phyloP scores from a whole-genome alignment of 2,329 filamentous ascomycete genomes.

The Monosporascus sp. region DNA sequence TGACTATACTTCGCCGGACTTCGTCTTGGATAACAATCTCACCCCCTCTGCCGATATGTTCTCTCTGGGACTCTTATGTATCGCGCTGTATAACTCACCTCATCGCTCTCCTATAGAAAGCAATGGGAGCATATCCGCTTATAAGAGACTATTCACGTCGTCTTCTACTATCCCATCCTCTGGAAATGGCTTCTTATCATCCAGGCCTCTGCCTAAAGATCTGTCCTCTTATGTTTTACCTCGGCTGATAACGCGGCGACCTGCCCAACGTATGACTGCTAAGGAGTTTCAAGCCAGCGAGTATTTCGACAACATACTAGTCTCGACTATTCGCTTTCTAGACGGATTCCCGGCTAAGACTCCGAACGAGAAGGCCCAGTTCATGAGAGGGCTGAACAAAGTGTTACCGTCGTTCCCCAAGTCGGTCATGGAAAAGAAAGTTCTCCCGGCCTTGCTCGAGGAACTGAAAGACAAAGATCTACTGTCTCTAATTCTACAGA shows the following conservation, averaged over 20 bases:
- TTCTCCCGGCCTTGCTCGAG: slow-evolving; percentile 81
- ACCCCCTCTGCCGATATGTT: slow-evolving; percentile 87
- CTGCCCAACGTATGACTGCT: slow-evolving; percentile 81
- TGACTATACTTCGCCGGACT: slow-evolving; percentile 92
- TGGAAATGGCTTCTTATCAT: slow-evolving; percentile 79
- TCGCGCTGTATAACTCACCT: slow-evolving; percentile 91
- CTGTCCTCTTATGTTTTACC: slow-evolving; percentile 72
- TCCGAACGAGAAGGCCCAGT: slow-evolving; percentile 81
- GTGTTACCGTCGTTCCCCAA: slow-evolving; percentile 90
- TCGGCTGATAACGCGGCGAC: slow-evolving; percentile 77
- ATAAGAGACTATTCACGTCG: slow-evolving; percentile 77
- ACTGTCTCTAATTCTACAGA: slow-evolving; percentile 78
- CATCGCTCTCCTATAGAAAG: slow-evolving; percentile 81
- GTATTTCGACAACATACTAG: slow-evolving; percentile 95
- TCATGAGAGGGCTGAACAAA: slow-evolving; percentile 80
- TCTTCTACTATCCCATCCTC: slow-evolving; percentile 73
- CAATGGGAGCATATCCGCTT: slow-evolving; percentile 73
- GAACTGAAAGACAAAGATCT: slow-evolving; percentile 91
- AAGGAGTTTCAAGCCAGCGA: slow-evolving; percentile 90
- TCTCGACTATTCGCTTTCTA: slow-evolving; percentile 92
- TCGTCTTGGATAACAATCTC: slow-evolving; percentile 84
- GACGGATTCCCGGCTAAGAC: slow-evolving; percentile 91
- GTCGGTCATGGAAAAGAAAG: slow-evolving; percentile 90
- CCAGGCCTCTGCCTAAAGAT: slow-evolving; percentile 73
- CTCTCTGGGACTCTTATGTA: slow-evolving; percentile 79